Conservation (phyloP, 169 alveolate species). For the Plasmodium relictum region DNA sequence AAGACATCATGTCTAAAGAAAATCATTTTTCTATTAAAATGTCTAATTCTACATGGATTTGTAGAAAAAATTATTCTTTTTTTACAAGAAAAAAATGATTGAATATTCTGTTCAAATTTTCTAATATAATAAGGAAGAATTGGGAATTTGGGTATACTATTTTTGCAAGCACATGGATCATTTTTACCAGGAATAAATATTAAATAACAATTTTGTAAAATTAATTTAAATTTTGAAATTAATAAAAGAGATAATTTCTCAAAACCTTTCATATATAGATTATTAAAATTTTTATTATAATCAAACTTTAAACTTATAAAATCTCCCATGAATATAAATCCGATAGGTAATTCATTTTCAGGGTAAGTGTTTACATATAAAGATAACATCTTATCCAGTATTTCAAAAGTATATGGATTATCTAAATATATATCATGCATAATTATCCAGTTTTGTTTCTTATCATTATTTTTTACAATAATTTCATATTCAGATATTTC, state of each 20-base stretch:
- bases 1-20: slow-evolving; percentile 81
- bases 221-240: slow-evolving; percentile 55
- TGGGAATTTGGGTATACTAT: slow-evolving; percentile 83
- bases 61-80: slow-evolving; percentile 76
- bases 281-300: slow-evolving; percentile 42
- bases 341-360: slow-evolving; percentile 80
- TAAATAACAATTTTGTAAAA: slow-evolving; percentile 77
- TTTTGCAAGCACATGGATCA: slow-evolving; percentile 83
- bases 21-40: slow-evolving; percentile 80
- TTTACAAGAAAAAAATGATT: slow-evolving; percentile 52
- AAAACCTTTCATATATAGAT: slow-evolving; percentile 71
- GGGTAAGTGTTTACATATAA: slow-evolving; percentile 77
- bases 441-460: slow-evolving; percentile 49
- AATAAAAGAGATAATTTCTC: slow-evolving; percentile 53
- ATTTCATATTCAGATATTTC: slow-evolving; percentile 49
- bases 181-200: slow-evolving; percentile 83
- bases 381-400: slow-evolving; percentile 52
- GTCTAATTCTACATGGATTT: slow-evolving; percentile 86
- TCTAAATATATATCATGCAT: slow-evolving; percentile 68
- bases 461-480: slow-evolving; percentile 38
- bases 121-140: slow-evolving; percentile 77
- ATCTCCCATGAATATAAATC: slow-evolving; percentile 85
- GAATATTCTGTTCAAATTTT: slow-evolving; percentile 75
- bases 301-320: slow-evolving; percentile 75
- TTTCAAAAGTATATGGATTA: slow-evolving; percentile 49